Percentiles rank a stretch among this genome's conserved stretches.
Conservation (phyloP, 495 filamentous ascomycete genomes). For the Glutinoglossum americanum region DNA sequence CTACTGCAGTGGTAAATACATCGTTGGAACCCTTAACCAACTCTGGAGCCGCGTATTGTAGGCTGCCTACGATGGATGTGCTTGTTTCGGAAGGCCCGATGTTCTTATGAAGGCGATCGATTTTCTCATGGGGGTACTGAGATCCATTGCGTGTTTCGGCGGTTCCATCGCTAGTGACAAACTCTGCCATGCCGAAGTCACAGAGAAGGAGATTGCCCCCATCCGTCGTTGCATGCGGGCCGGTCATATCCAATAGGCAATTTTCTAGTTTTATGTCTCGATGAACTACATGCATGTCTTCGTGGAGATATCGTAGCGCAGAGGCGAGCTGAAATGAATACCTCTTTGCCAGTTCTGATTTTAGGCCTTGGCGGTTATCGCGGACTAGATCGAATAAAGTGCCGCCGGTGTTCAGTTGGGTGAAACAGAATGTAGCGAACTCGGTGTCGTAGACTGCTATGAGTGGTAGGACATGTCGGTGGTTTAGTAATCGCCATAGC, state of each 20-base stretch:
- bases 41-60: constrained; percentile 47
- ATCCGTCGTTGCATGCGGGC: constrained; percentile 23
- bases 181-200: constrained; percentile 61
- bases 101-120: constrained; percentile 1
- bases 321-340: constrained; percentile 48
- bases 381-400: constrained; percentile 50
- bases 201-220: constrained; percentile 43
- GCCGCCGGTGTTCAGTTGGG: constrained; percentile 40
- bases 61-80: constrained; percentile 31
- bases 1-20: constrained; percentile 26
- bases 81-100: constrained; percentile 17
- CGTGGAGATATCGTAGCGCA: constrained; percentile 50
- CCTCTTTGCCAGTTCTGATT: constrained; percentile 29
- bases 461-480: constrained; percentile 42
- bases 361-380: constrained; percentile 33
- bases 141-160: neutral
- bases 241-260: constrained; percentile 41
- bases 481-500: constrained; percentile 47
- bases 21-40: constrained; percentile 18
- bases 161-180: constrained; percentile 27
- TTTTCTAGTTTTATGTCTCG: constrained; percentile 63
- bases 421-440: constrained; percentile 57
- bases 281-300: constrained; percentile 50
- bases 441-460: constrained; percentile 48
- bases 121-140: neutral